phyloP scores from a whole-genome alignment of 1,284 basidiomycete species.

The Apiotrichum siamense region DNA sequence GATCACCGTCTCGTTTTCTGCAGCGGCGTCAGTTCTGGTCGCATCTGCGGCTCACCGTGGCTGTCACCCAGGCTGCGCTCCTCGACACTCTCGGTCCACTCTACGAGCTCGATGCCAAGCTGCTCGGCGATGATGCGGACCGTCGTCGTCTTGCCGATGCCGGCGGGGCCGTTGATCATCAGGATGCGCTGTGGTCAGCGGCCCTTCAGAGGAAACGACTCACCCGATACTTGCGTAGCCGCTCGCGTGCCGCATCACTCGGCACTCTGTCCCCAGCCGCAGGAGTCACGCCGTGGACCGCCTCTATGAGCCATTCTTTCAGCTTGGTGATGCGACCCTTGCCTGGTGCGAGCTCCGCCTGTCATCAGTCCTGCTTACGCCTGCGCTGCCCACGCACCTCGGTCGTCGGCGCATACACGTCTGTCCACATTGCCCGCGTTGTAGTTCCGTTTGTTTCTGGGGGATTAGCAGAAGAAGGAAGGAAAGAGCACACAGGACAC shows the following conservation, averaged over 20 bases:
- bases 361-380: not conserved
- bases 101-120: conserved; percentile 71
- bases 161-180: conserved; percentile 80
- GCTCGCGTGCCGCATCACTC: conserved; percentile 50
- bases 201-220: too few species aligned
- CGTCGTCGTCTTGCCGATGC: conserved; percentile 83
- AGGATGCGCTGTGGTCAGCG: conserved; percentile 63
- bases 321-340: conserved; percentile 80
- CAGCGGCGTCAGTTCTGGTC: not conserved
- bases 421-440: conserved; percentile 59
- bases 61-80: conserved; percentile 40
- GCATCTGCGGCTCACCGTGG: conserved; percentile 18
- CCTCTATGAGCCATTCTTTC: conserved; percentile 75
- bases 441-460: not conserved
- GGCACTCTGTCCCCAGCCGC: conserved; percentile 19
- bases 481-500: not conserved
- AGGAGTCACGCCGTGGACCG: conserved; percentile 56
- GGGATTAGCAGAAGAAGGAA: not conserved
- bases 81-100: conserved; percentile 61
- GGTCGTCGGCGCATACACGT: conserved; percentile 62
- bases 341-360: conserved; percentile 83
- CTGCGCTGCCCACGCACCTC: conserved; percentile 54
- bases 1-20: conserved; percentile 59
- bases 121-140: conserved; percentile 68
- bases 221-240: conserved; percentile 70